Conservation (phyloP, 148 eudicot genomes). For the Polygonum aviculare region DNA sequence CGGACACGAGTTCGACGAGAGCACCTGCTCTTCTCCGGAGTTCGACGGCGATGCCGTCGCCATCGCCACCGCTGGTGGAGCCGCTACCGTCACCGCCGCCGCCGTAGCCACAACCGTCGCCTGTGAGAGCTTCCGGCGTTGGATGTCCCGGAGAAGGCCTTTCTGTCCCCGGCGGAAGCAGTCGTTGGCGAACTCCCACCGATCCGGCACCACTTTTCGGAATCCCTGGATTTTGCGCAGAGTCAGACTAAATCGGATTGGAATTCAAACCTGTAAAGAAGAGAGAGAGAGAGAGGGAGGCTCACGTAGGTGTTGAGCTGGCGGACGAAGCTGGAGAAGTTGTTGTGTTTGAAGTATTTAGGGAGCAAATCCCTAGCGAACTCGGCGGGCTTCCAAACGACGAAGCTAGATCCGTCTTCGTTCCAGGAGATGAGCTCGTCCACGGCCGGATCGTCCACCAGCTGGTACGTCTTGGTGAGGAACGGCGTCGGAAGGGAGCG, state of each 20-base stretch:
- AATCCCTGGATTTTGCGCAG: slow-evolving; percentile 33
- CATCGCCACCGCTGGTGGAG: slow-evolving; percentile 21
- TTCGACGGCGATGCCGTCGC: slow-evolving; percentile 31
- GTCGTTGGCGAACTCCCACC: slow-evolving; percentile 85
- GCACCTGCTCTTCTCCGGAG: slow-evolving; percentile 66
- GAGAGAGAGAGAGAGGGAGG: neutral
- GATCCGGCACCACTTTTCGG: slow-evolving; percentile 57
- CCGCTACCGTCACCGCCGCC: slow-evolving; percentile 5
- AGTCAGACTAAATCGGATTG: too few relatives aligned
- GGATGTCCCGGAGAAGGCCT: slow-evolving; percentile 51
- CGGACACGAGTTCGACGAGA: slow-evolving; percentile 60
- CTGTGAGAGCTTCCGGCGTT: slow-evolving; percentile 58
- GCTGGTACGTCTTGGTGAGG: slow-evolving; percentile 63
- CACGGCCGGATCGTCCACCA: slow-evolving; percentile 60
- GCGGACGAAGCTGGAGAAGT: slow-evolving; percentile 87
- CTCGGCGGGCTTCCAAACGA: slow-evolving; percentile 84
- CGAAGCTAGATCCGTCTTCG: slow-evolving; percentile 63
- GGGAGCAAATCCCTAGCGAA: slow-evolving; percentile 85
- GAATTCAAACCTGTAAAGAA: too few relatives aligned
- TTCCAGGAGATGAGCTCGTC: slow-evolving; percentile 80
- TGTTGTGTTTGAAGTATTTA: slow-evolving; percentile 71
- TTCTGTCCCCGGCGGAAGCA: slow-evolving; percentile 64
- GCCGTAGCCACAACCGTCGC: slow-evolving; percentile 9
- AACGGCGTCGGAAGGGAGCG: slow-evolving; percentile 73
- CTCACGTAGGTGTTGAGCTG: slow-evolving; percentile 81